Evolutionary conservation across 2,329 filamentous ascomycete genomes (phyloP).

Genomic region (Rhinocladiella mackenziei): DNA sequence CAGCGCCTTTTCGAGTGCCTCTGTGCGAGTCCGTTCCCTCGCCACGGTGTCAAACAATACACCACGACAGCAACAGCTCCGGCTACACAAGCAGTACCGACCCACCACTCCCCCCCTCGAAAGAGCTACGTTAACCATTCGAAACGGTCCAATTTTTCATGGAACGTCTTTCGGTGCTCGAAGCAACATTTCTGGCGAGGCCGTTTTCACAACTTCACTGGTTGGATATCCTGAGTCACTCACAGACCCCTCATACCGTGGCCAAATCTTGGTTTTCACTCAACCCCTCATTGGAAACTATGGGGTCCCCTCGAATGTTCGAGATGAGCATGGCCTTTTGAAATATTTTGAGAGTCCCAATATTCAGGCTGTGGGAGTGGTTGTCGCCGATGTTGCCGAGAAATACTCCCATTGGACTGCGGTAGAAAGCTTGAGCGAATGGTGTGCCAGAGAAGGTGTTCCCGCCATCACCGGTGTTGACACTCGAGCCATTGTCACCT

Average conservation of each 20-base stretch:
- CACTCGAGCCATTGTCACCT: constrained; percentile 92
- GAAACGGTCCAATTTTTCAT: constrained; percentile 91
- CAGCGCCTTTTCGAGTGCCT: constrained; percentile 36
- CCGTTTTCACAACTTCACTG: constrained; percentile 95
- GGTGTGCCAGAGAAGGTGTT: constrained; percentile 94
- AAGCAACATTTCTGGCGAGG: constrained; percentile 94
- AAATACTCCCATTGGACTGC: constrained; percentile 99
- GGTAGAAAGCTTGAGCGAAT: constrained; percentile 85
- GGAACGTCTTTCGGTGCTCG: constrained; percentile 96
- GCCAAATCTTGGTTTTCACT: constrained; percentile 95
- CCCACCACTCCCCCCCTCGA: constrained; percentile 67
- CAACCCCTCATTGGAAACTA: constrained; percentile 98
- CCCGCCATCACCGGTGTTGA: constrained; percentile 96
- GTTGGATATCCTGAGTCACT: constrained; percentile 94
- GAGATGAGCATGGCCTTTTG: constrained; percentile 83
- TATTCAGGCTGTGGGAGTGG: constrained; percentile 92
- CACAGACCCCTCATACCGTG: constrained; percentile 65
- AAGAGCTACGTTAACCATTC: constrained; percentile 90
- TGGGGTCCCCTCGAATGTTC: constrained; percentile 80
- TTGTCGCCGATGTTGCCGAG: constrained; percentile 89
- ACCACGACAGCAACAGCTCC: constrained; percentile 36
- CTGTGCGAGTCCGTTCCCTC: constrained; percentile 35
- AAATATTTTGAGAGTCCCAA: constrained; percentile 98
- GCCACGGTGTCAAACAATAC: constrained; percentile 25
- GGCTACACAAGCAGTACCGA: constrained; percentile 38